phyloP scores from a whole-genome alignment of 139 green algal genomes.

The Parachlorella kessleri region DNA sequence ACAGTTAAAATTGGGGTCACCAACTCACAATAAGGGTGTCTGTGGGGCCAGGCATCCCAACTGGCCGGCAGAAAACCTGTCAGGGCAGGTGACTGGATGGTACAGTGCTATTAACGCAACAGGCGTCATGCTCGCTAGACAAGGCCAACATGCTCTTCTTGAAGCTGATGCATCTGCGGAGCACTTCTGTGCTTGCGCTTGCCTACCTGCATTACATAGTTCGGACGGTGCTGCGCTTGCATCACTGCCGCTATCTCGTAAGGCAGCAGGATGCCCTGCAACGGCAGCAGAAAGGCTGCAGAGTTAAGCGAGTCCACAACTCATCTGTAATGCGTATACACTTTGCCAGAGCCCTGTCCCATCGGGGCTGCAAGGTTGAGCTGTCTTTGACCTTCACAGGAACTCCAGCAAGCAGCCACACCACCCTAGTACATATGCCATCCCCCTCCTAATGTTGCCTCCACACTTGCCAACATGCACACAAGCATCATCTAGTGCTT shows the following conservation, averaged over 20 bases:
- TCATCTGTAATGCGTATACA: neutral
- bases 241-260: slow-evolving; percentile 36
- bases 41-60: neutral
- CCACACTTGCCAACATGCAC: too few relatives aligned
- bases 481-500: too few relatives aligned
- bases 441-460: too few relatives aligned
- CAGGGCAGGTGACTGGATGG: neutral
- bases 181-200: too few relatives aligned
- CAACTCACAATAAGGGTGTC: neutral
- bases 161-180: too few relatives aligned
- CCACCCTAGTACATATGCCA: too few relatives aligned
- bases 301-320: neutral
- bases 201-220: slow-evolving; percentile 19
- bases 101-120: too few relatives aligned
- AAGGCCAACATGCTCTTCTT: neutral
- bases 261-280: slow-evolving; percentile 23
- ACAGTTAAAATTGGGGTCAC: neutral
- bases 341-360: neutral
- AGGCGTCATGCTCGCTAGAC: neutral
- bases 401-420: neutral
- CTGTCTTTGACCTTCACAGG: neutral
- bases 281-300: neutral
- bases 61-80: neutral
- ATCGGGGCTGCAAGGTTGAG: neutral
- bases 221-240: slow-evolving; percentile 34